Evolutionary conservation across 2,329 filamentous ascomycete genomes (phyloP), one percentile per base, ranked within the genome.

Genomic region (Alternaria longipes): DNA sequence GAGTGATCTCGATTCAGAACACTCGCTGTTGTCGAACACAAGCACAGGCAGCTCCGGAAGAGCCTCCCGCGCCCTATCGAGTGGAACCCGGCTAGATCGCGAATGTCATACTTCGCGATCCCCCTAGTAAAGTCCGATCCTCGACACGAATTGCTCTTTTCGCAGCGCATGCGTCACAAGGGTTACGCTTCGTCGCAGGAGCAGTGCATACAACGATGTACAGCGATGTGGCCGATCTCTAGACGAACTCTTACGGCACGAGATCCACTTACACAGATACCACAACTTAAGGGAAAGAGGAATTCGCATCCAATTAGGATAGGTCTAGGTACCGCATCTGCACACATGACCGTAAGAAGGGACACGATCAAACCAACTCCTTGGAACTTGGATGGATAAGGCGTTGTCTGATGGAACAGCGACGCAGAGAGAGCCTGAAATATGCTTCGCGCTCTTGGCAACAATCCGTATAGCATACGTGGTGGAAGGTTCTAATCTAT

Each of bases 81-180:
- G 46, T 28, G 16, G 16, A 50, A 38, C 16, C 20, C 4, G 50
- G 26, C 34, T 59, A 54, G 56, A 20, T 12, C 12, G 32, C 16
- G 14, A 28, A 41, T n/a, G 26, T 18, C 42, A 28, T 36, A 9
- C 18, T n/a, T 34, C 32, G 24, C 57, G 53, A 60, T 60, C 46
- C 42, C 46, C 28, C n/a, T 56, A 52, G 18, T 42, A 60, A 56
- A n/a, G 11, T 30, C 40, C 57, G 57, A 60, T 60, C 46, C 53
- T 56, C 53, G 24, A 60, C 18, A 50, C 26, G 40, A 46, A 44
- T 52, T 51, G 14, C 57, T 60, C 45, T 20, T 56, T 38, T 32
- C 14, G 34, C 5, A 9, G 16, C 16, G 34, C 34, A 38, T 38
- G 16, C 14, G 7, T 38, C 8, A 38, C 34, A n/a, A 1, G 16